Base-by-base conservation (phyloP, 306 rosid genomes). In the Mimosa bimucronata region DNA sequence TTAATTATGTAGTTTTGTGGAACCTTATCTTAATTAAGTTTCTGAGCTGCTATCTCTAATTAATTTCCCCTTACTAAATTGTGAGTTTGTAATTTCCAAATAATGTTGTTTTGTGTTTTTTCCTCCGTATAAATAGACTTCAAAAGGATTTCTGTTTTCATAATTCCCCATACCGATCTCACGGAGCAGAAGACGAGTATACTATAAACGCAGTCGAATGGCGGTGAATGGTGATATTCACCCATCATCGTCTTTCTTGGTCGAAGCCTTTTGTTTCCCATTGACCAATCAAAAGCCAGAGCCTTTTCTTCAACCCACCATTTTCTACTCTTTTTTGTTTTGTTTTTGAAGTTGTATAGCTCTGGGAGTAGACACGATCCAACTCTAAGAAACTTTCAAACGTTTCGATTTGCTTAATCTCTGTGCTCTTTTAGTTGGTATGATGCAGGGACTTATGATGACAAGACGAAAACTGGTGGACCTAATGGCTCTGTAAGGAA, bases 361-460 rank as follows among this genome's bases (percentile, higher is more conserved):
- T 44, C 28, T 42, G 42, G 19, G 19, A 18, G 41, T n/a, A n/a
- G n/a, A n/a, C n/a, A n/a, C n/a, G n/a, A n/a, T n/a, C 48, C 11
- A n/a, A 11, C 44, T 41, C 9, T 46, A 34, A 55, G 75, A 9
- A 50, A 40, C 7, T 31, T 83, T 7, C 77, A 31, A 25, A 13
- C n/a, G 48, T 46, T 74, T 44, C 29, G 31, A 12, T 52, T 67
- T 61, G 55, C 23, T 52, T 64, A 50, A 55, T 66, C 64, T 75
- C 58, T 41, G 72, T 76, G 61, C 45, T 76, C 62, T 74, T 81
- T 66, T 71, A 90, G 97, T 68, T 91, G 98, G 98, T 97, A 90
- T 77, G 98, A 90, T 75, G 97, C 98, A n/a, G 94, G 97, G 0
- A 92, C 98, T 23, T 91, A 88, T 80, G 97, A 92, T 69, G 92